Base-by-base conservation (phyloP, 371 early-diverging fungal species). In the Polyrhizophydium stewartii region DNA sequence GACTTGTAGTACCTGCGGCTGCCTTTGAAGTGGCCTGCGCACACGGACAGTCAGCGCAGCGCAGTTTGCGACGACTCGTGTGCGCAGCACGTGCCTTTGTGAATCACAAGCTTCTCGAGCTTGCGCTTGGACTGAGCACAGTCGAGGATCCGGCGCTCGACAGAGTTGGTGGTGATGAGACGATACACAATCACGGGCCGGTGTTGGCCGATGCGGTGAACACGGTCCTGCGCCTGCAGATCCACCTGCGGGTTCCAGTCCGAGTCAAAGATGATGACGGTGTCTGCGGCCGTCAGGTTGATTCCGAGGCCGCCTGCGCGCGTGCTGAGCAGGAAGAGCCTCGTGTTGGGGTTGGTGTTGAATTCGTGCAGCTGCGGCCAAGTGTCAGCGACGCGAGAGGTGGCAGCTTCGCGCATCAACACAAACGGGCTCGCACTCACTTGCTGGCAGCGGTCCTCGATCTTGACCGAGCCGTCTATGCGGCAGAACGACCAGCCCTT, bases 151-250 rank as follows among this genome's bases (percentile, higher is more conserved):
- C 89, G 93, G 66, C 97, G 96, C 73, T 99, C 99, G 62, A 99
- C 90, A 0, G 98, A 89, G 33, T 76, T 71, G 33, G 92, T 92
- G 21, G 94, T 89, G 2, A 99, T 88, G 47, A 99, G 87, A 58
- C 99, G 79, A 68, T 91, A 98, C 1, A 99, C 96, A 63, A 90
- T 87, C 25, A 99, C 99, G 59, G 93, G 93, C 68, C 94, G 94
- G 28, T 87, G 96, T 71, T 99, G 99, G 6, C 99, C 99, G 59
- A 99, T 96, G 70, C 99, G 89, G 80, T 99, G 99, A 7, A 96
- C 99, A 58, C 99, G 89, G 56, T 65, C 71, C 66, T 69, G 19
- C 9, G 98, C 98, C 73, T 98, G 96, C 56, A 94, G 73, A 74
- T 98, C 98, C 67, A 89, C 90, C 71, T 95, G 94, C 24, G 96